Evolutionary conservation across 2,329 filamentous ascomycete genomes (phyloP), one percentile per base, ranked within the genome.

Genomic region (Neopestalotiopsis rosae): DNA sequence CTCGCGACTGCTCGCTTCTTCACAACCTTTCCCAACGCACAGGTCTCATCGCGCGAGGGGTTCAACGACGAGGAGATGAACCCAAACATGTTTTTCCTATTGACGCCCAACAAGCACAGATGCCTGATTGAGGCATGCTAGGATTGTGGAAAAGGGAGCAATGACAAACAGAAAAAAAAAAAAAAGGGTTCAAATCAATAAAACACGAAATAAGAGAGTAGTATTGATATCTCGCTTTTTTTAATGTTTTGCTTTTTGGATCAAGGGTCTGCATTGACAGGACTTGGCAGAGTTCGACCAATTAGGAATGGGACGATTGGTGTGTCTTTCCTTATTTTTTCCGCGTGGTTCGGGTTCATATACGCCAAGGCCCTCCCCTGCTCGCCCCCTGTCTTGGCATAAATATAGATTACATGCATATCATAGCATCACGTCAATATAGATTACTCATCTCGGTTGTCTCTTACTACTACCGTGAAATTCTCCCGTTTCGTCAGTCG

Each of bases 1-100:
- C 80, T 87, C 59, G 85, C 81, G 0, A 79, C 81, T 1, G 84
- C 86, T 0, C 78, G 81, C 12, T 86, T 89, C 75, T 87, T 88
- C 75, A 74, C 70, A 17, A 45, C 69, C 5, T 80, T 78, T 32
- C 77, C 77, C 0, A 71, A 76, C 28, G 75, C 76, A 5, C 73
- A 59, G 24, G 66, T 77, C 13, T 79, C 77, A 1, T 68, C 63
- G 1, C 65, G 62, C 5, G 76, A 78, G 30, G 77, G 75, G 34
- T 77, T 80, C 74, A 69, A 52, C 17, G 76, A 79, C 4, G 70
- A 70, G 6, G 77, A 79, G 10, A 79, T 80, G 78, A 68, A 69
- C 7, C 73, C 72, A 14, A 57, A 71, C 3, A 59, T 75, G n/a
- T 76, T 69, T 59, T 79, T 79, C 70, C 59, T 79, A n/a, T 61